Evolutionary conservation across 257 asterid species (phyloP).

Genomic region (Perilla frutescens): DNA sequence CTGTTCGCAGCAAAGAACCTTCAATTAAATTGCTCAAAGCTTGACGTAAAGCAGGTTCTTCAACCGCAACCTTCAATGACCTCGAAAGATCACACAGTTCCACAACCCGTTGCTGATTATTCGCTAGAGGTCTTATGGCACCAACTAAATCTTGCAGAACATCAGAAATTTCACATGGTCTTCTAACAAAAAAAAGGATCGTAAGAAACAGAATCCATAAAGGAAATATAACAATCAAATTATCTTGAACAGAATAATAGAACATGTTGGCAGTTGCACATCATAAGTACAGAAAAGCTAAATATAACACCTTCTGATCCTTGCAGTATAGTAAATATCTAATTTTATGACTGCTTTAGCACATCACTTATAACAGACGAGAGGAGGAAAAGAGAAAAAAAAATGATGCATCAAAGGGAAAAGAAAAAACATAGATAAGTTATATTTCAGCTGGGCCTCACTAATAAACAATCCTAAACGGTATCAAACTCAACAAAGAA

Average conservation of each 20-base stretch:
- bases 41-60: conserved; percentile 91
- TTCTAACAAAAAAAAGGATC: conserved; percentile 41
- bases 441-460: background rate
- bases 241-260: conserved; percentile 9
- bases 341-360: conserved; percentile 16
- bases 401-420: background rate
- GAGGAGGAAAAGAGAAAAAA: background rate
- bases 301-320: background rate
- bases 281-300: conserved; percentile 24
- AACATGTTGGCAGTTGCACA: conserved; percentile 7
- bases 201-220: conserved; percentile 21
- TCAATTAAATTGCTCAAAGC: conserved; percentile 94
- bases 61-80: conserved; percentile 74
- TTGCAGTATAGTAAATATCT: background rate
- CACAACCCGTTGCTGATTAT: conserved; percentile 64
- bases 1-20: conserved; percentile 83
- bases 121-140: conserved; percentile 85
- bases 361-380: background rate
- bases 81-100: conserved; percentile 66
- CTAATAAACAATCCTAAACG: conserved; percentile 17
- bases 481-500: background rate
- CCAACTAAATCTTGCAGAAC: conserved; percentile 77
- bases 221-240: conserved; percentile 18
- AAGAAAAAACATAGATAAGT: background rate
- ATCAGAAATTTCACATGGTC: conserved; percentile 73